Conservation (phyloP, 2,329 filamentous ascomycete species). For the Ophiocordyceps australis region DNA sequence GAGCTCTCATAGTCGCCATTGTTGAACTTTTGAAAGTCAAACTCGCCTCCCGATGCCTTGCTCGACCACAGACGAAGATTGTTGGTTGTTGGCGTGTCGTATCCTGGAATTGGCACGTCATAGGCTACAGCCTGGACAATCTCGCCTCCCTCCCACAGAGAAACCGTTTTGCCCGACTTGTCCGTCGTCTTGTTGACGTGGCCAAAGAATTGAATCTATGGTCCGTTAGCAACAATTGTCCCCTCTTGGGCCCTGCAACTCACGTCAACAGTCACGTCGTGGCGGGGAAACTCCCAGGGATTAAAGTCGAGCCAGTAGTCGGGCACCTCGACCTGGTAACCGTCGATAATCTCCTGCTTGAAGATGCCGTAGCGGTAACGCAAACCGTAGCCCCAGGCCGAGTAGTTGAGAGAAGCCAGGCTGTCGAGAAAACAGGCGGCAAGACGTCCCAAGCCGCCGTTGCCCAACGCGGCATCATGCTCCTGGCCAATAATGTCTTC, state of each 20-base stretch:
- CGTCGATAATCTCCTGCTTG: conserved; percentile 97
- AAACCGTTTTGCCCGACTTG: conserved; percentile 54
- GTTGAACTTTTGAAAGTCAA: conserved; percentile 99
- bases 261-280: conserved; percentile 84
- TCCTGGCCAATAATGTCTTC: conserved; percentile 92
- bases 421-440: conserved; percentile 97
- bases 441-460: conserved; percentile 84
- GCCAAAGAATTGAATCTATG: conserved; percentile 80
- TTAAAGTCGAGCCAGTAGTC: conserved; percentile 99
- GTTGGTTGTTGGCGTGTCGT: conserved; percentile 78
- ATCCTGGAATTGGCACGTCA: conserved; percentile 84
- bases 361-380: conserved; percentile 96
- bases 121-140: conserved; percentile 84
- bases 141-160: conserved; percentile 84
- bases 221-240: background rate
- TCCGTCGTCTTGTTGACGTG: conserved; percentile 59
- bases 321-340: conserved; percentile 93
- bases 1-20: conserved; percentile 94
- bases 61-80: conserved; percentile 95
- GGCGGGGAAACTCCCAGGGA: conserved; percentile 93
- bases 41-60: conserved; percentile 92
- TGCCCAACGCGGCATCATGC: conserved; percentile 89
- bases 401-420: conserved; percentile 82
- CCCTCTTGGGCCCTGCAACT: conserved; percentile 8
- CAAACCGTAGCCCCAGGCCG: conserved; percentile 93